Evolutionary conservation across 352 stramenopile genomes (phyloP).

Genomic region (Pseudoperonospora humuli): DNA sequence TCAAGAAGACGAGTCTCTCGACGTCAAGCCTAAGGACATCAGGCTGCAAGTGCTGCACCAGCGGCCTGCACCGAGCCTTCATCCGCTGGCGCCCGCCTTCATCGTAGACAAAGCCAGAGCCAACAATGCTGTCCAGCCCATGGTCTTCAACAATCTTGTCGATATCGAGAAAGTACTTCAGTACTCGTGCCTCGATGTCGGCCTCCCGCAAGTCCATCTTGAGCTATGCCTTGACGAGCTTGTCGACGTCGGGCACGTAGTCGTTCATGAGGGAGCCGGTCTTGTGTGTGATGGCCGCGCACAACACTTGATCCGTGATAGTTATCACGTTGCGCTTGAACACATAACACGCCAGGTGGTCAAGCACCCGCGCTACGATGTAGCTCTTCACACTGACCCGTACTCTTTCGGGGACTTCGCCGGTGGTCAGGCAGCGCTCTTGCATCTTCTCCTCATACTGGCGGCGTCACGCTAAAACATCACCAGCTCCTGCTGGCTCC

Average conservation of each 20-base stretch:
- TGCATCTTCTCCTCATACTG: neutral
- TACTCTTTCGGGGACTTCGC: neutral
- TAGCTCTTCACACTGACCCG: neutral
- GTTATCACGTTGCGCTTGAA: neutral
- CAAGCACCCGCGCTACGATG: neutral
- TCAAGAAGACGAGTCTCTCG: neutral
- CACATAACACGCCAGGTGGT: neutral
- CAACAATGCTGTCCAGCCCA: neutral
- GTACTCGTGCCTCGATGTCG: neutral
- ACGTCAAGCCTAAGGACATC: neutral
- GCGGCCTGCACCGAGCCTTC: neutral
- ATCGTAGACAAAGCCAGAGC: too few relatives aligned
- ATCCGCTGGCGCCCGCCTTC: too few relatives aligned
- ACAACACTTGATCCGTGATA: too few relatives aligned
- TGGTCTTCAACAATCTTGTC: conserved; percentile 1
- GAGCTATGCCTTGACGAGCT: neutral
- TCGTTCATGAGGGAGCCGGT: neutral
- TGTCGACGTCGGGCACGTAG: neutral
- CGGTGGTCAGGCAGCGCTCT: neutral
- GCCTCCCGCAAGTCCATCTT: conserved; percentile 1
- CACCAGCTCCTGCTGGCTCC: too few relatives aligned
- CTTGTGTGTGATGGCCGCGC: neutral
- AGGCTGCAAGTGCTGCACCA: neutral
- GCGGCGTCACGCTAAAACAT: too few relatives aligned
- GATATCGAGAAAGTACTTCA: conserved; percentile 2